phyloP scores from a whole-genome alignment of 305 asterid genomes.

The Fraxinus velutina region DNA sequence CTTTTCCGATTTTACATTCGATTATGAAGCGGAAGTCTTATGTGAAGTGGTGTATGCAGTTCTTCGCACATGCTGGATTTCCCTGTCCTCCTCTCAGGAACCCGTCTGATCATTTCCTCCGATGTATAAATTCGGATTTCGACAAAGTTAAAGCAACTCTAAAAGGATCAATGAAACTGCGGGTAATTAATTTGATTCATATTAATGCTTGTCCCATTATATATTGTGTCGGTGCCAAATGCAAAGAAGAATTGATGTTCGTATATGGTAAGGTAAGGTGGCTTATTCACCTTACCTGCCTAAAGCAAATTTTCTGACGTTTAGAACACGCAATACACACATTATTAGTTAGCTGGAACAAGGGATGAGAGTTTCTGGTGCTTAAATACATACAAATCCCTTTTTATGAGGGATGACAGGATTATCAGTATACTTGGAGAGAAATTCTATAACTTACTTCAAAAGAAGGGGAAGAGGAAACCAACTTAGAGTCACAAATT shows the following conservation, averaged over 20 bases:
- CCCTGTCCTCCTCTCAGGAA: conserved; percentile 91
- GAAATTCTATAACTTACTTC: background rate
- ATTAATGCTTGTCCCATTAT: background rate
- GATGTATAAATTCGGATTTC: conserved; percentile 84
- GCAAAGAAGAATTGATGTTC: background rate
- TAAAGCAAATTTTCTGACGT: background rate
- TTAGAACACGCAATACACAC: background rate
- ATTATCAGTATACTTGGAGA: background rate
- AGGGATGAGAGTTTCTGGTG: background rate
- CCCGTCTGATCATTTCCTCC: conserved; percentile 91
- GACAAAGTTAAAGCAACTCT: conserved; percentile 96
- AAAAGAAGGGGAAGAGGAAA: background rate
- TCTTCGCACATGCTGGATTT: conserved; percentile 86
- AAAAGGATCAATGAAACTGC: conserved; percentile 88
- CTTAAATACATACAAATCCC: background rate
- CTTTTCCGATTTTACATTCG: background rate
- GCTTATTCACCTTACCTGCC: background rate
- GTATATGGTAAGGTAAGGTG: background rate
- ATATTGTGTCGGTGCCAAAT: background rate
- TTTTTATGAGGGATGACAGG: background rate
- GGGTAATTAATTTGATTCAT: conserved; percentile 49
- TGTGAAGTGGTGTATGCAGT: conserved; percentile 42
- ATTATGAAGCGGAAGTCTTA: background rate
- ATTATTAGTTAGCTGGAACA: background rate
- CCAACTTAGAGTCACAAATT: background rate